Base-by-base conservation (phyloP, 73 alveolate genomes). In the Symbiodinium pilosum region DNA sequence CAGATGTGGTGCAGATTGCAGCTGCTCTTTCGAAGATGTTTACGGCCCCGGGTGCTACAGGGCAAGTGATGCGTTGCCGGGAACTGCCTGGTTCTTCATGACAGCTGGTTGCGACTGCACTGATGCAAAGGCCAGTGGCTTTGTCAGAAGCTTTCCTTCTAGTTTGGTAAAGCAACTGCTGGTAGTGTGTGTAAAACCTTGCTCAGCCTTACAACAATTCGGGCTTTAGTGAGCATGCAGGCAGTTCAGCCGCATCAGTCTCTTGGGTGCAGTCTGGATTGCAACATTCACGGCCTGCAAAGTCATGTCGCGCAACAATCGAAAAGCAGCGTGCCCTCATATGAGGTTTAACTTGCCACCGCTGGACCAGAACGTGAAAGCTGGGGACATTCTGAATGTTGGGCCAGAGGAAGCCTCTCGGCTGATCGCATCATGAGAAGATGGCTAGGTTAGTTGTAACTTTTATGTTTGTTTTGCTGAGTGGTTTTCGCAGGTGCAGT, bases 21-120 rank as follows among this genome's bases (percentile, higher is more conserved):
- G 93, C 93, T 86, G 93, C 83, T 34, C 42, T 38, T 86, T 86
- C 93, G 52, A 86, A 28, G 83, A 86, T 36, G 83, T 44, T 51
- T 86, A 86, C 30, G 42, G 81, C 30, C 93, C 93, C 0, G 93
- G 93, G 24, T 86, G 93, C 93, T 86, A 86, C 47, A 68, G 93
- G 47, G 77, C 83, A 43, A 86, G 81, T 38, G 93, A 86, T 32
- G 83, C 93, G 16, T n/a, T 86, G 83, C 93, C 93, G 32, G 93
- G 93, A 34, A 86, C 93, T n/a, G 93, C 93, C 81, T 86, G 93
- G 93, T 86, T 86, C 93, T 44, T 86, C 64, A 41, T 51, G 93
- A 59, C 69, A 30, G 93, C 93, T 56, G 93, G 93, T 40, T 86
- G 93, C 81, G 93, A 86, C 41, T 86, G 93, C 51, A 47, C 81